Percentiles rank a stretch among this genome's conserved stretches.
phyloP scores from a whole-genome alignment of 2,329 filamentous ascomycete genomes.

The Paraphaeosphaeria sporulosa region DNA sequence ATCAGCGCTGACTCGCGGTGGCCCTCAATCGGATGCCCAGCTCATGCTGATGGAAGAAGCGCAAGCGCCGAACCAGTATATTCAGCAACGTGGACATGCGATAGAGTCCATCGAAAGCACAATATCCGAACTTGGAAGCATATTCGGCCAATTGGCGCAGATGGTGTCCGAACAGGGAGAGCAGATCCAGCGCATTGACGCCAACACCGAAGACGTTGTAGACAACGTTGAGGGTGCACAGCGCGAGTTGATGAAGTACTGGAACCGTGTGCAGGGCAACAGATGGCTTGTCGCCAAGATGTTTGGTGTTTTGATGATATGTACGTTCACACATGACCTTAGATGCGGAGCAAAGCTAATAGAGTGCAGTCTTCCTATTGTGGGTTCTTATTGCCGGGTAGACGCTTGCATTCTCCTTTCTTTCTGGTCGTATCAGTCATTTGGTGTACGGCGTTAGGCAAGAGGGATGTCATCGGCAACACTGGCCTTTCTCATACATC shows the following conservation, averaged over 20 bases:
- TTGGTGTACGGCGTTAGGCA: constrained; percentile 29
- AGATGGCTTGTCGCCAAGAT: constrained; percentile 89
- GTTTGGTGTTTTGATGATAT: constrained; percentile 93
- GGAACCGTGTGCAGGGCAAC: constrained; percentile 92
- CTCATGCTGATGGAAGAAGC: constrained; percentile 89
- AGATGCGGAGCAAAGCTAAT: constrained; percentile 23
- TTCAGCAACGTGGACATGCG: constrained; percentile 90
- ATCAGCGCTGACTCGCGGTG: constrained; percentile 54
- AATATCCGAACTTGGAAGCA: constrained; percentile 88
- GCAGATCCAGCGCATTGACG: constrained; percentile 96
- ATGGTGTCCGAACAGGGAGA: constrained; percentile 99
- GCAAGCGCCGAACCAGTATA: constrained; percentile 84
- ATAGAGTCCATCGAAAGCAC: constrained; percentile 97
- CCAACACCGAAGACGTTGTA: constrained; percentile 96
- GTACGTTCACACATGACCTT: constrained; percentile 51
- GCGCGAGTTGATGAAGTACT: constrained; percentile 94
- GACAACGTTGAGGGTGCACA: constrained; percentile 98
- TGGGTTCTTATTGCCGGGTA: constrained; percentile 73
- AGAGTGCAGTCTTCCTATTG: constrained; percentile 55
- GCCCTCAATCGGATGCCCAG: constrained; percentile 79
- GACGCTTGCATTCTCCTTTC: constrained; percentile 20
- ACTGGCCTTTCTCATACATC: constrained; percentile 13
- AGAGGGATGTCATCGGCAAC: constrained; percentile 21
- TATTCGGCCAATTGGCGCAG: constrained; percentile 91
- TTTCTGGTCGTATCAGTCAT: constrained; percentile 14